These are phyloP conservation scores for Plasmodium adleri DNA, from an alignment of 169 alveolate species.

Conservation along the genomic window DNA sequence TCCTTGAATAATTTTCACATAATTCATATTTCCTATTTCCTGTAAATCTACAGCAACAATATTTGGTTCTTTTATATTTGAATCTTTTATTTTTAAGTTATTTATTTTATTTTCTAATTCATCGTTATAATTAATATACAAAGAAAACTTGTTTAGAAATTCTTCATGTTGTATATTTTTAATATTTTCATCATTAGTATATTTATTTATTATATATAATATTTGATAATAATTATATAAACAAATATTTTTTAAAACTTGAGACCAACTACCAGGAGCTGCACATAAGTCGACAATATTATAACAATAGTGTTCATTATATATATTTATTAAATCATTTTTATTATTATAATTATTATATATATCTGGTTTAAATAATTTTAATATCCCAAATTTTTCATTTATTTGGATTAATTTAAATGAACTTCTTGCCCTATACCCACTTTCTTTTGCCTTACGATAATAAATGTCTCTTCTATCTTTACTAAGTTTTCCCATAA, in stretches of 20 bases:
- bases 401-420: conserved; percentile 96
- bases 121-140: conserved; percentile 71
- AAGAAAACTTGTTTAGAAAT: conserved; percentile 69
- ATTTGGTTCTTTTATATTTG: conserved; percentile 83
- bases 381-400: conserved; percentile 91
- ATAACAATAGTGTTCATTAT: conserved; percentile 76
- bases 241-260: conserved; percentile 86
- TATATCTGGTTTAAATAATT: conserved; percentile 68
- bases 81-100: conserved; percentile 60
- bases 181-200: conserved; percentile 37
- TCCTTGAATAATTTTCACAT: conserved; percentile 94
- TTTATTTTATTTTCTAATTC: conserved; percentile 25
- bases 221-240: conserved; percentile 77
- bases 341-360: conserved; percentile 23
- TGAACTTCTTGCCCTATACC: conserved; percentile 98
- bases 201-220: conserved; percentile 72
- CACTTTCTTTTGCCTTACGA: conserved; percentile 98
- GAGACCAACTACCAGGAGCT: conserved; percentile 99
- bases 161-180: conserved; percentile 50
- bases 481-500: conserved; percentile 93
- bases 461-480: conserved; percentile 97
- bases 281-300: conserved; percentile 98
- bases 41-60: conserved; percentile 97
- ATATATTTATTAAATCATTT: conserved; percentile 42
- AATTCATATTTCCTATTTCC: conserved; percentile 97